These are phyloP conservation scores for Pelargonium myrrhifolium DNA, from an alignment of 441 rosid species.

Conservation along the genomic window DNA sequence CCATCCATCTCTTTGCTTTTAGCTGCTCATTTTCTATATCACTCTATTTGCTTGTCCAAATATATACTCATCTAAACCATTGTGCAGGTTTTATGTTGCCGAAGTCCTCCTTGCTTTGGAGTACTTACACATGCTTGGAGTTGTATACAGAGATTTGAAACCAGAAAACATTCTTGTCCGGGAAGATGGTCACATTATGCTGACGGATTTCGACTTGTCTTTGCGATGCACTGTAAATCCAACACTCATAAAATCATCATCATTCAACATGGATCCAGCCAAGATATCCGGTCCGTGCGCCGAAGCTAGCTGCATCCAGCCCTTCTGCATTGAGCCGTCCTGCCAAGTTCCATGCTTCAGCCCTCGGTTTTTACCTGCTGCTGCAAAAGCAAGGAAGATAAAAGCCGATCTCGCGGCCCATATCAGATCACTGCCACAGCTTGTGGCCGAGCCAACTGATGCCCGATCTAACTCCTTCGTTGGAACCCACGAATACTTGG, in stretches of 20 bases:
- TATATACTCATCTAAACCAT: conserved; percentile 9
- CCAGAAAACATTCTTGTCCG: conserved; percentile 73
- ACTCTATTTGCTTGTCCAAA: background rate
- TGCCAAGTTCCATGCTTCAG: conserved; percentile 74
- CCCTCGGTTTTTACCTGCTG: conserved; percentile 49
- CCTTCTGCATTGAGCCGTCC: conserved; percentile 65
- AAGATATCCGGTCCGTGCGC: conserved; percentile 59
- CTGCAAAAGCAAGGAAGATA: conserved; percentile 47
- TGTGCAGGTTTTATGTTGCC: conserved; percentile 60
- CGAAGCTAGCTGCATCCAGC: conserved; percentile 60
- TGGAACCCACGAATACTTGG: conserved; percentile 66
- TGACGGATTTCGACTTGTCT: conserved; percentile 71
- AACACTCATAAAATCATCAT: conserved; percentile 38
- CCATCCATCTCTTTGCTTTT: background rate
- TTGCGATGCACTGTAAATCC: conserved; percentile 46
- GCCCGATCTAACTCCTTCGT: conserved; percentile 75
- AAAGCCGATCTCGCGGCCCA: conserved; percentile 50
- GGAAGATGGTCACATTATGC: conserved; percentile 84
- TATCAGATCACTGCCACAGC: conserved; percentile 52
- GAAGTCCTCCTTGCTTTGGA: conserved; percentile 79
- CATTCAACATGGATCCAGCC: conserved; percentile 33
- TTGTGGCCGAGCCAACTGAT: conserved; percentile 65
- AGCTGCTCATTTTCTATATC: background rate
- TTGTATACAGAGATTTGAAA: conserved; percentile 67
- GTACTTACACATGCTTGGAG: conserved; percentile 84